Percentiles rank a stretch among this genome's conserved stretches.
Evolutionary conservation across 495 filamentous ascomycete genomes (phyloP).

Genomic region (Aspergillus cavernicola): DNA sequence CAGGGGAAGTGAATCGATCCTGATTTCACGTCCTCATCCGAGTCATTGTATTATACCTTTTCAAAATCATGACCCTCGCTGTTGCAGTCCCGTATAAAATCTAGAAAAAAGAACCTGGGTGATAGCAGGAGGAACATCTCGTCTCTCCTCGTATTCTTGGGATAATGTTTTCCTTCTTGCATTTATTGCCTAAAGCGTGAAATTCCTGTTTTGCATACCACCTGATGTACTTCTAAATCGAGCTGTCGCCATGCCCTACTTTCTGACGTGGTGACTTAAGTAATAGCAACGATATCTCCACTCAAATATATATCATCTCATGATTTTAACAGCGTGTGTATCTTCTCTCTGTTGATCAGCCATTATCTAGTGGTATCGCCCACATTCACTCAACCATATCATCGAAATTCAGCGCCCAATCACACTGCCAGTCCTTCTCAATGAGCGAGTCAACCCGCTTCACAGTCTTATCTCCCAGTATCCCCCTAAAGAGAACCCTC

Average conservation of each 20-base stretch:
- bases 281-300: conserved; percentile 39
- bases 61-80: conserved; percentile 34
- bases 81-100: conserved; percentile 27
- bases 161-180: conserved; percentile 25
- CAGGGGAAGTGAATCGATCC: conserved; percentile 39
- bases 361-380: background rate
- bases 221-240: conserved; percentile 37
- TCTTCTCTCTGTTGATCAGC: background rate
- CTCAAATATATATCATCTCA: conserved; percentile 17
- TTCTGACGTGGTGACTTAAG: conserved; percentile 19
- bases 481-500: conserved; percentile 33
- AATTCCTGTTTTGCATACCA: conserved; percentile 43
- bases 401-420: conserved; percentile 24
- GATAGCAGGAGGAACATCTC: conserved; percentile 7
- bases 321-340: background rate
- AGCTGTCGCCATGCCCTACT: conserved; percentile 16
- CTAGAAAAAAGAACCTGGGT: conserved; percentile 17
- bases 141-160: conserved; percentile 13
- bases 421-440: conserved; percentile 29
- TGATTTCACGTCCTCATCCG: conserved; percentile 16
- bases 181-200: conserved; percentile 44
- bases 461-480: conserved; percentile 54
- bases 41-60: conserved; percentile 37
- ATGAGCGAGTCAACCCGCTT: conserved; percentile 42
- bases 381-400: background rate